Base-by-base conservation (phyloP, 768 basidiomycete genomes). In the Lentinula sp. region DNA sequence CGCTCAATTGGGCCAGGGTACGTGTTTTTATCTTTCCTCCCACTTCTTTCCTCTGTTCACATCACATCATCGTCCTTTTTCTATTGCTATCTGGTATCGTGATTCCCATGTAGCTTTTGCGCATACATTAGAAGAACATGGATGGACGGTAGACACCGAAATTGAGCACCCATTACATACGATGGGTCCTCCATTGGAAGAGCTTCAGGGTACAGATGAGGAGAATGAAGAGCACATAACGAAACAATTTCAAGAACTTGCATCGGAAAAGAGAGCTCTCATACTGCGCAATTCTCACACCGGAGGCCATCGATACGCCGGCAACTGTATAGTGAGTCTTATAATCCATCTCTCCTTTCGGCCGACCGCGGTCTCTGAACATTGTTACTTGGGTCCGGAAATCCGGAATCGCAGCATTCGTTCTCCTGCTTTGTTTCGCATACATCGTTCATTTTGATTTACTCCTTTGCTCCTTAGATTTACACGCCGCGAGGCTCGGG, bases 231-330 rank as follows among this genome's bases (percentile, higher is more conserved):
- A 72, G 21, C 80, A 81, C 66, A 77, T 89, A 58, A 82, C 62
- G 69, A 78, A 73, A 65, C 77, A 79, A 63, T 74, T 80, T 18
- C 81, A 81, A 65, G 80, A 80, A 40, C 81, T 84, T n/a, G 74
- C 76, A 16, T 71, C 73, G 37, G 77, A 82, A 23, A 87, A 85
- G 61, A 84, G 84, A 52, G 94, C 86, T 4, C 87, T 97, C 50
- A 88, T 99, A 61, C 75, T 98, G 68, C 86, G 82, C 68, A 89
- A 86, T 59, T 95, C 93, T 31, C 96, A 99, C 76, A 79, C 95
- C 46, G 95, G 96, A 21, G 95, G 95, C 2, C 96, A 98, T 77
- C 88, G 88, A 67, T 98, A 88, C 70, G 89, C 93, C 40, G 95
- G 95, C 43, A 95, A 95, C 67, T 87, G 91, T 66, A 86, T 93